phyloP scores from a whole-genome alignment of 192 early-diverging fungal species.

The Spinellus fusiger region DNA sequence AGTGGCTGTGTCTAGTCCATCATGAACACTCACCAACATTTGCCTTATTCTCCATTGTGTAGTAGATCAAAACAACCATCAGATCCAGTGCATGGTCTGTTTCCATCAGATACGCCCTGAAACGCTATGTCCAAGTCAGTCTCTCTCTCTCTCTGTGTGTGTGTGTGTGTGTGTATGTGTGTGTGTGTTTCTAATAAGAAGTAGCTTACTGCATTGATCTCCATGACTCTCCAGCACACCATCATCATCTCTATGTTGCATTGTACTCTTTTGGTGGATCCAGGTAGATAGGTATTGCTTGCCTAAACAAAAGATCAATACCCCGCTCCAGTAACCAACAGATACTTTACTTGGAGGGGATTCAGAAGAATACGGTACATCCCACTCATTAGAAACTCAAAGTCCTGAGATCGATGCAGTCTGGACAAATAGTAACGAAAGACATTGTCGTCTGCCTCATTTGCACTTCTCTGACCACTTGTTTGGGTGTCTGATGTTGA shows the following conservation, averaged over 20 bases:
- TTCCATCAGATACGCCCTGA: constrained; percentile 52
- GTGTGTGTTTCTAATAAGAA: neutral
- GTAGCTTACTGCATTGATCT: constrained; percentile 63
- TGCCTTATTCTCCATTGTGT: constrained; percentile 51
- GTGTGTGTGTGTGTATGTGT: neutral
- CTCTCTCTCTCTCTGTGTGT: neutral
- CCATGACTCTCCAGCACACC: constrained; percentile 81
- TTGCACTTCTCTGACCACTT: neutral
- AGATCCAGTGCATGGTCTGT: constrained; percentile 58
- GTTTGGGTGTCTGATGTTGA: neutral
- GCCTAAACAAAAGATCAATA: constrained; percentile 31
- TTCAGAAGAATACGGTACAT: constrained; percentile 79
- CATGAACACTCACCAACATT: constrained; percentile 44
- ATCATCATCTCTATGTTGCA: constrained; percentile 66
- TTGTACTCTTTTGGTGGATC: constrained; percentile 63
- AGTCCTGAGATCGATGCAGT: constrained; percentile 78
- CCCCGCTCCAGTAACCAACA: neutral
- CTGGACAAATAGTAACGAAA: constrained; percentile 77
- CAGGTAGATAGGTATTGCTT: constrained; percentile 68
- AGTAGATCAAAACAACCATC: constrained; percentile 55
- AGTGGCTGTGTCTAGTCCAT: neutral
- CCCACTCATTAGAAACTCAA: constrained; percentile 71
- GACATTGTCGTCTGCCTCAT: constrained; percentile 47
- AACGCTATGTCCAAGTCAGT: constrained; percentile 10
- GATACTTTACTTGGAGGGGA: constrained; percentile 50